Conservation (phyloP, 305 asterid genomes). For the Fraxinus floribunda region DNA sequence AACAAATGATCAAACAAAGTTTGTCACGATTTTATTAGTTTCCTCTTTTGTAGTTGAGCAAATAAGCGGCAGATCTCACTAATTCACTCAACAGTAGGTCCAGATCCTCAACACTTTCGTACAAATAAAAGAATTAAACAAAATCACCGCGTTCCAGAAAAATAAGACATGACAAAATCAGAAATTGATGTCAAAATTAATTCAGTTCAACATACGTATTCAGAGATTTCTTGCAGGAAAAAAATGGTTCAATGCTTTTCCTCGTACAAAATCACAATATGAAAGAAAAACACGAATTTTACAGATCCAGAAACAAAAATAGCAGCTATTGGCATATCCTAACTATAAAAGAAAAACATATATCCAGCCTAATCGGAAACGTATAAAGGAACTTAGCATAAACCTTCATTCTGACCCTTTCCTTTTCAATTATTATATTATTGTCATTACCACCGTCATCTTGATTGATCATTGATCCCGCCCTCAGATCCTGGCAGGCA, state of each 20-base stretch:
- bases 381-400: neutral
- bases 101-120: neutral
- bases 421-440: neutral
- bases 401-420: neutral
- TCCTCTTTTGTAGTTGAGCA: neutral
- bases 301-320: neutral
- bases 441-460: conserved; percentile 6
- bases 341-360: neutral
- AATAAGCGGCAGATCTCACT: neutral
- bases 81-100: neutral
- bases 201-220: neutral
- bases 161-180: neutral
- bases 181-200: neutral
- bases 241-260: neutral
- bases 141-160: neutral
- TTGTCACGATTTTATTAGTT: neutral
- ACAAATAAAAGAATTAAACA: neutral
- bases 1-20: neutral
- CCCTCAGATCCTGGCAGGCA: conserved; percentile 54
- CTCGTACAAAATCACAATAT: neutral
- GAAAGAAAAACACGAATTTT: neutral
- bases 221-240: neutral
- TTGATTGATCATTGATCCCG: neutral
- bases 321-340: neutral
- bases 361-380: neutral